Evolutionary conservation across 2,329 filamentous ascomycete genomes (phyloP).

Genomic region (Fusarium nanum): DNA sequence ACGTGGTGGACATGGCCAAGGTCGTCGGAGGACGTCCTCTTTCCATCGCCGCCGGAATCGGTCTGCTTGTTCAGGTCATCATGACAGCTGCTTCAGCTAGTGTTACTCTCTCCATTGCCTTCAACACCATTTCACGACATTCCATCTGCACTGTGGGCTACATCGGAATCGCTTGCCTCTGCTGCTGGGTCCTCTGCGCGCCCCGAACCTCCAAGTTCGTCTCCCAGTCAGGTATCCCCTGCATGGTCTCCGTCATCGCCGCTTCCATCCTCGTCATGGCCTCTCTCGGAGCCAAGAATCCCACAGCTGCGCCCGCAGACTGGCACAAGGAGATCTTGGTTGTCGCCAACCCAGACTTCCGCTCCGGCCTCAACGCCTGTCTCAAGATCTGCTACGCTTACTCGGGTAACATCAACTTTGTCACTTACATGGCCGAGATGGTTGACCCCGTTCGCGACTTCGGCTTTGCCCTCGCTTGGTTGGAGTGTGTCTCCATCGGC

Average conservation of each 20-base stretch:
- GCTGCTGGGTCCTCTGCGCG: constrained; percentile 72
- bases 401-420: constrained; percentile 54
- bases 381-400: constrained; percentile 53
- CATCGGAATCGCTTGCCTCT: constrained; percentile 69
- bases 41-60: constrained; percentile 57
- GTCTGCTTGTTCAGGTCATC: constrained; percentile 78
- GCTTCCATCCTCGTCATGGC: constrained; percentile 54
- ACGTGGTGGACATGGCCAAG: constrained; percentile 77
- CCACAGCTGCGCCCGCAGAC: constrained; percentile 43
- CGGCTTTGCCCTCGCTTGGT: constrained; percentile 41
- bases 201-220: constrained; percentile 71
- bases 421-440: constrained; percentile 54
- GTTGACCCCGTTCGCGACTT: constrained; percentile 51
- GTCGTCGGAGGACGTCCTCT: constrained; percentile 55
- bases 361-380: constrained; percentile 49
- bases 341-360: constrained; percentile 48
- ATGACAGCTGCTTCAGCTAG: constrained; percentile 76
- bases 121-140: constrained; percentile 74
- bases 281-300: constrained; percentile 49
- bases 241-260: constrained; percentile 50
- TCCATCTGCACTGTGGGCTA: constrained; percentile 74
- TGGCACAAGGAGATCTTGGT: constrained; percentile 49
- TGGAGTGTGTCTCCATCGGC: constrained; percentile 43
- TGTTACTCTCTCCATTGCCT: constrained; percentile 73
- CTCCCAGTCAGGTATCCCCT: constrained; percentile 49